phyloP scores from a whole-genome alignment of 2,329 filamentous ascomycete species.

The Penicillium sp. region DNA sequence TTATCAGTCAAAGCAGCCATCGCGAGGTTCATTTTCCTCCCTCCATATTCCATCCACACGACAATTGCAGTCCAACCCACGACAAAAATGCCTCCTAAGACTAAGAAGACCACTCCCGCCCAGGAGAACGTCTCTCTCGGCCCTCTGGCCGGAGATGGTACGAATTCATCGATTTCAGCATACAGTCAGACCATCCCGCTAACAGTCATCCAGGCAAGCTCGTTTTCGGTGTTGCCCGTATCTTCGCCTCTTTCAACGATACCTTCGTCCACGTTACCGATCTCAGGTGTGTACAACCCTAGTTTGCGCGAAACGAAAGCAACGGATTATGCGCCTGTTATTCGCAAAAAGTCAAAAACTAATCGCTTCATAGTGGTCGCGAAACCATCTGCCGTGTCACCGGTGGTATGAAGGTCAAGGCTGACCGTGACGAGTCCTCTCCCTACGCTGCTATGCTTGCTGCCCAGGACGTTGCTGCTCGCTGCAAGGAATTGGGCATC shows the following conservation, averaged over 20 bases:
- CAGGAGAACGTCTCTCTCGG: conserved; percentile 98
- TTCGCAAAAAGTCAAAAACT: conserved; percentile 35
- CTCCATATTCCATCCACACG: conserved; percentile 40
- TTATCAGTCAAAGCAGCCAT: conserved; percentile 12
- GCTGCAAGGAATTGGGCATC: conserved; percentile 81
- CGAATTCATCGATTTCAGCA: conserved; percentile 26
- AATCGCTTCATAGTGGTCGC: conserved; percentile 81
- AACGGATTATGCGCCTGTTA: background rate
- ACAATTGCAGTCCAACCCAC: conserved; percentile 31
- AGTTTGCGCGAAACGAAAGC: conserved; percentile 3
- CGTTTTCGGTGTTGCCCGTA: conserved; percentile 96
- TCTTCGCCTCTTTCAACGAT: conserved; percentile 94
- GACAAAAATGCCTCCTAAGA: conserved; percentile 84
- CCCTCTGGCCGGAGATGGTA: conserved; percentile 93
- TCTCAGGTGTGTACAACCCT: conserved; percentile 66
- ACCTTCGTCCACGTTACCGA: conserved; percentile 99
- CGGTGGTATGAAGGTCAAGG: conserved; percentile 99
- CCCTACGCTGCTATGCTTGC: conserved; percentile 99
- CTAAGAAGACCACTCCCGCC: conserved; percentile 74
- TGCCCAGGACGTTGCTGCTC: conserved; percentile 92
- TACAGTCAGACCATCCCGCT: background rate
- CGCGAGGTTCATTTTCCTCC: conserved; percentile 22
- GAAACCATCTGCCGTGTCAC: conserved; percentile 99
- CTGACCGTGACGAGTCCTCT: conserved; percentile 99
- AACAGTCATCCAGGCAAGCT: conserved; percentile 66